Percentiles rank a stretch among this genome's conserved stretches.
Evolutionary conservation across 2,329 filamentous ascomycete species (phyloP).

Genomic region (Curvularia spicifera): DNA sequence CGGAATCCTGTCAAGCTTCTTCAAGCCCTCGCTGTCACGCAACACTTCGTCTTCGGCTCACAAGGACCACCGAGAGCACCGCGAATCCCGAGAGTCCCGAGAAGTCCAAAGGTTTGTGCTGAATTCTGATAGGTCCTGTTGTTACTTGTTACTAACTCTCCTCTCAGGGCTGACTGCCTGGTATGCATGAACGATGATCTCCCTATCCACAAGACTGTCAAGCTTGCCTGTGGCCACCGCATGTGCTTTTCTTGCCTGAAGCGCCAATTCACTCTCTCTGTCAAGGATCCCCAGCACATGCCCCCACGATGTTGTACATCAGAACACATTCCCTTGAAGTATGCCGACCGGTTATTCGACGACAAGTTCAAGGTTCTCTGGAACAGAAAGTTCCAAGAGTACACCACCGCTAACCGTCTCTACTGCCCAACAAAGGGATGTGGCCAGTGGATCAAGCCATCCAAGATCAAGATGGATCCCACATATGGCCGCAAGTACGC

Average conservation of each 20-base stretch:
- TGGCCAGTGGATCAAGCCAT: slow-evolving; percentile 79
- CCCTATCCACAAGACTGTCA: slow-evolving; percentile 67
- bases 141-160: slow-evolving; percentile 19
- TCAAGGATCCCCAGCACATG: slow-evolving; percentile 81
- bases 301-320: slow-evolving; percentile 80
- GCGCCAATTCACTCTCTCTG: slow-evolving; percentile 74
- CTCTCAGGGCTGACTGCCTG: slow-evolving; percentile 70
- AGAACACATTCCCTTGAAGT: slow-evolving; percentile 74
- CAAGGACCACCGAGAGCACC: slow-evolving; percentile 32
- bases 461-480: slow-evolving; percentile 65
- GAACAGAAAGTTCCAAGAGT: slow-evolving; percentile 82
- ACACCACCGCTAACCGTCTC: slow-evolving; percentile 73
- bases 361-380: slow-evolving; percentile 75
- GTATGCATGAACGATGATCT: slow-evolving; percentile 73
- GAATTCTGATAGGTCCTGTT: background rate
- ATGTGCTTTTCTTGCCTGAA: slow-evolving; percentile 82
- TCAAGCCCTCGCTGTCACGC: slow-evolving; percentile 35
- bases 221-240: slow-evolving; percentile 77
- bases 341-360: slow-evolving; percentile 78
- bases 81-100: background rate
- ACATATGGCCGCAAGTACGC: slow-evolving; percentile 66
- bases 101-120: slow-evolving; percentile 20
- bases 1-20: slow-evolving; percentile 42
- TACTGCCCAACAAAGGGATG: slow-evolving; percentile 78
- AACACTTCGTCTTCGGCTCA: slow-evolving; percentile 29